phyloP scores from a whole-genome alignment of 306 rosid species.

The Lathyrus oleraceus region DNA sequence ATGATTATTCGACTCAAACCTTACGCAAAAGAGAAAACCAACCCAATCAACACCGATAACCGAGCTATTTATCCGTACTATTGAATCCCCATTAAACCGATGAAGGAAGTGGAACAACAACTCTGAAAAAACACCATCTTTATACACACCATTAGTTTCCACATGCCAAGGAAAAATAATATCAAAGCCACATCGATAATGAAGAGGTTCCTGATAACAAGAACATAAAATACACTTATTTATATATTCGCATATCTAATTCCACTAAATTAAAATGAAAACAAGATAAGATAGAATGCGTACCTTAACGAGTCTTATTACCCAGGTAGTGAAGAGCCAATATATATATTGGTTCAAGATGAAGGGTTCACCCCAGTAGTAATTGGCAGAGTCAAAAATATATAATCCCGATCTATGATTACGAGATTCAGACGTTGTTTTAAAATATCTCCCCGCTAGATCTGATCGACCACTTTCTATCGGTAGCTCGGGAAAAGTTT shows the following conservation, averaged over 20 bases:
- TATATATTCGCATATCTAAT: too few species aligned
- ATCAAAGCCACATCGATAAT: constrained; percentile 25
- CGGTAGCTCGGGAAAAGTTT: not conserved
- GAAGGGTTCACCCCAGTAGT: not conserved
- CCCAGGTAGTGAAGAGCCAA: not conserved
- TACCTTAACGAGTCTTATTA: not conserved
- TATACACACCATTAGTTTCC: too few species aligned
- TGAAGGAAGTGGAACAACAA: not conserved
- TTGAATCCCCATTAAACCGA: not conserved
- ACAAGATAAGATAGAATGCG: not conserved
- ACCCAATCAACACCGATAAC: not conserved
- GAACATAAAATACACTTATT: too few species aligned
- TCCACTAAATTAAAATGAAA: too few species aligned
- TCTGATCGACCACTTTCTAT: not conserved
- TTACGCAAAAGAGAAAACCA: not conserved
- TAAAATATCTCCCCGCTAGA: not conserved
- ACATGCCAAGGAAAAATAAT: constrained; percentile 10
- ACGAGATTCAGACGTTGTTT: not conserved
- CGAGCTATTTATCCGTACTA: not conserved
- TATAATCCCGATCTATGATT: constrained; percentile 9
- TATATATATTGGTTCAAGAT: rapidly evolving
- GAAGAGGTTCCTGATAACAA: not conserved
- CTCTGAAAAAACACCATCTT: too few species aligned
- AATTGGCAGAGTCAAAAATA: not conserved
- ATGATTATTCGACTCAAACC: not conserved